Percentiles rank a stretch among this genome's conserved stretches.
Evolutionary conservation across 495 filamentous ascomycete genomes (phyloP).

Genomic region (Aspergillus panamensis): DNA sequence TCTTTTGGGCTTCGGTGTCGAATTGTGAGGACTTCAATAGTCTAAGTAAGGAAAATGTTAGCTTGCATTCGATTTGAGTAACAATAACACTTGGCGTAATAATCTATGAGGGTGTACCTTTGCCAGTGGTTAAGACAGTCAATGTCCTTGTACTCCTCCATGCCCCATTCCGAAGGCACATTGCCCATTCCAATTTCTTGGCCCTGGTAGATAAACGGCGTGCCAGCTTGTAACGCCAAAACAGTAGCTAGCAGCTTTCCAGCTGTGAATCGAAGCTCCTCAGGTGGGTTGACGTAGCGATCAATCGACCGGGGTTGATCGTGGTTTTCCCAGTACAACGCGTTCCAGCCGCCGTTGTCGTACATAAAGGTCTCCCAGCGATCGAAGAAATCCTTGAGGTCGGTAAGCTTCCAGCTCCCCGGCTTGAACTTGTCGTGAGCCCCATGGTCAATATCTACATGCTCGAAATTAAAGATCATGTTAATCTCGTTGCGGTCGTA

Average conservation of each 20-base stretch:
- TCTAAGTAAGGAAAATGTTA: conserved; percentile 20
- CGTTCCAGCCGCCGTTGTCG: conserved; percentile 67
- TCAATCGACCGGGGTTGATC: conserved; percentile 65
- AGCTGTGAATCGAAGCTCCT: conserved; percentile 41
- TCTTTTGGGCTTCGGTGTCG: conserved; percentile 33
- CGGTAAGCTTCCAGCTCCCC: conserved; percentile 50
- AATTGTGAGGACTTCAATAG: conserved; percentile 33
- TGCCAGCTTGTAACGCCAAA: conserved; percentile 58
- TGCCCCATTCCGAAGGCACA: conserved; percentile 59
- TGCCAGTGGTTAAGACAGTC: conserved; percentile 65
- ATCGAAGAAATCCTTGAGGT: conserved; percentile 56
- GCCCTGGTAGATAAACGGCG: conserved; percentile 72
- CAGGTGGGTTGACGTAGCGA: conserved; percentile 51
- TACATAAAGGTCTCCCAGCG: conserved; percentile 69
- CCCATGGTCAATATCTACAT: conserved; percentile 57
- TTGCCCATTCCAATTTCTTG: conserved; percentile 77
- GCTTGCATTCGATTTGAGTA: neutral
- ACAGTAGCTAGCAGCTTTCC: conserved; percentile 64
- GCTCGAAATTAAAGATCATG: conserved; percentile 77
- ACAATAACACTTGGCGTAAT: neutral
- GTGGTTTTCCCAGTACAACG: conserved; percentile 71
- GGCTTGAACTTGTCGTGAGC: conserved; percentile 48
- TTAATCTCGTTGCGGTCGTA: conserved; percentile 58
- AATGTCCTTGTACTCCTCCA: conserved; percentile 69
- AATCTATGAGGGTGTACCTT: conserved; percentile 24